Percentiles rank a stretch among this genome's conserved stretches.
Evolutionary conservation across 176 grass and related monocot genomes (phyloP).

Genomic region (Oryza brachyantha): DNA sequence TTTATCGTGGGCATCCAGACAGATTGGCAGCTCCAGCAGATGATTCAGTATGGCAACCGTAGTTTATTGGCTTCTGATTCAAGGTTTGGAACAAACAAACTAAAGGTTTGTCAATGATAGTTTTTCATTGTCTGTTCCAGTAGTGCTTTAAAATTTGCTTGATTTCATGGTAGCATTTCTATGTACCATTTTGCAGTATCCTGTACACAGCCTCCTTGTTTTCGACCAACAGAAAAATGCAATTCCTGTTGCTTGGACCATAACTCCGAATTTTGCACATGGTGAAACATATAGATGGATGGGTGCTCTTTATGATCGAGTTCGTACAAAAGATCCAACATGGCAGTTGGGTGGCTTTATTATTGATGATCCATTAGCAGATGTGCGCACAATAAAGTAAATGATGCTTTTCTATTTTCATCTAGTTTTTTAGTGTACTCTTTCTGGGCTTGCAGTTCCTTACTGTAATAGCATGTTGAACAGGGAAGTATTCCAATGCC

Average conservation of each 20-base stretch:
- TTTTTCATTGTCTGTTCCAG: constrained; percentile 18
- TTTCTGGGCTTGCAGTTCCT: constrained; percentile 29
- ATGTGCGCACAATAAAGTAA: constrained; percentile 78
- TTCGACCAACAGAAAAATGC: constrained; percentile 82
- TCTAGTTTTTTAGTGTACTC: neutral
- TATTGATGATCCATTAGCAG: constrained; percentile 79
- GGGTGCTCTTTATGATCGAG: constrained; percentile 82
- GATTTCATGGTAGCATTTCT: constrained; percentile 33
- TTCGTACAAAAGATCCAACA: constrained; percentile 77
- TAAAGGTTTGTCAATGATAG: constrained; percentile 60
- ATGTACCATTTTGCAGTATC: constrained; percentile 73
- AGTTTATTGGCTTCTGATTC: constrained; percentile 89
- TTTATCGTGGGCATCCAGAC: constrained; percentile 92
- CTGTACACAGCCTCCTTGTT: constrained; percentile 89
- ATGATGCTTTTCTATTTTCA: neutral
- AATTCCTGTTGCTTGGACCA: constrained; percentile 85
- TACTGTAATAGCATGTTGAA: constrained; percentile 30
- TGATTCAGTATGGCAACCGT: constrained; percentile 80
- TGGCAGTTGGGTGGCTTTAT: constrained; percentile 97
- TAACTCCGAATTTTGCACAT: constrained; percentile 69
- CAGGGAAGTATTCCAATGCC: constrained; percentile 83
- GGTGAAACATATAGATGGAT: constrained; percentile 84
- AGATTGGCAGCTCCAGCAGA: constrained; percentile 94
- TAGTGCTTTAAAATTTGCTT: constrained; percentile 17
- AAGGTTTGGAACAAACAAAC: constrained; percentile 87